Percentiles rank a stretch among this genome's conserved stretches.
These are phyloP conservation scores for Coemansia sp. DNA, from an alignment of 192 early-diverging fungal genomes.

Conservation along the genomic window DNA sequence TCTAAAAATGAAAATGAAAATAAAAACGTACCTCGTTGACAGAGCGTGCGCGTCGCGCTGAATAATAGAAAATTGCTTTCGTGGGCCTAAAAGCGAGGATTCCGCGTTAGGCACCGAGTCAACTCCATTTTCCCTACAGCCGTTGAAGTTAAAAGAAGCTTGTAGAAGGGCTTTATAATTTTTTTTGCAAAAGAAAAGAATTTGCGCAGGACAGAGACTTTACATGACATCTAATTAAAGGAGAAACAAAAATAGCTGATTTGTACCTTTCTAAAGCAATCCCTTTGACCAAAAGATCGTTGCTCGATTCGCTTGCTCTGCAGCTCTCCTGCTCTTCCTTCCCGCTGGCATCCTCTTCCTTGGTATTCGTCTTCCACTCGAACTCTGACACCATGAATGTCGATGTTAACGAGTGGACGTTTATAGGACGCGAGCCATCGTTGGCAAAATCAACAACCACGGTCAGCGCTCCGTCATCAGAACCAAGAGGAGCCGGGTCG, in stretches of 20 bases:
- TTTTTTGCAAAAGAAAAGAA: too few species aligned
- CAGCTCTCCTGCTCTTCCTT: background rate
- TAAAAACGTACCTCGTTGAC: constrained; percentile 32
- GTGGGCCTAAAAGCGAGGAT: background rate
- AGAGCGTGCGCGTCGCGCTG: constrained; percentile 36
- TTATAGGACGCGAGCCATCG: constrained; percentile 17
- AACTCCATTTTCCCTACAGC: background rate
- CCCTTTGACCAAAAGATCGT: constrained; percentile 21
- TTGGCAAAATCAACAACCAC: constrained; percentile 41
- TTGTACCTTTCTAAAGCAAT: constrained; percentile 23
- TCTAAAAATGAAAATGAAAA: too few species aligned
- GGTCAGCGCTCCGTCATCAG: constrained; percentile 18
- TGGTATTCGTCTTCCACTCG: constrained; percentile 16
- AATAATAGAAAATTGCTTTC: constrained; percentile 8
- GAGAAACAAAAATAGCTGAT: background rate
- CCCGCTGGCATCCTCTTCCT: background rate
- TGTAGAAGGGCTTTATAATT: too few species aligned
- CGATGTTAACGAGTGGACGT: constrained; percentile 31
- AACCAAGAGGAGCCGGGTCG: constrained; percentile 33
- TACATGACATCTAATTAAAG: background rate
- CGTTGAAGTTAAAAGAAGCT: too few species aligned
- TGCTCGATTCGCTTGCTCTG: background rate
- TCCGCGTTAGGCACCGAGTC: background rate
- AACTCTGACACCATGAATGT: constrained; percentile 37
- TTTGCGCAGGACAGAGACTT: background rate